These are phyloP conservation scores for Strobilomyces echinocephalus DNA, from an alignment of 768 basidiomycete genomes.

Conservation along the genomic window DNA sequence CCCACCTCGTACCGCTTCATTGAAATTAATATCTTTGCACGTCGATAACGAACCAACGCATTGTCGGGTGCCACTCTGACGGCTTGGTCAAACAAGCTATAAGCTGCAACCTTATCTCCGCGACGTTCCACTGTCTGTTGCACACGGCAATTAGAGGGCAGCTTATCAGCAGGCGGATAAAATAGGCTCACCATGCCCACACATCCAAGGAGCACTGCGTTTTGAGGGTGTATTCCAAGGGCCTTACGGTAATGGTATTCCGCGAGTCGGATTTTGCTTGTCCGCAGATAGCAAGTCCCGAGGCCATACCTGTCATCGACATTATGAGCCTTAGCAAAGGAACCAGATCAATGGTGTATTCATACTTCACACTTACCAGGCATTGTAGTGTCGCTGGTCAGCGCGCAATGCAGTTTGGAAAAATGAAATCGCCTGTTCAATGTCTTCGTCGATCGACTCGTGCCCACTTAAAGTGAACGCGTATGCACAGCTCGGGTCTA, in stretches of 20 bases:
- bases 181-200: conserved; percentile 81
- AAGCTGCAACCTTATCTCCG: conserved; percentile 70
- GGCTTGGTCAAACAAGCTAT: conserved; percentile 78
- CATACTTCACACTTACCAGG: conserved; percentile 65
- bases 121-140: conserved; percentile 83
- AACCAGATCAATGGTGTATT: not conserved
- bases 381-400: conserved; percentile 94
- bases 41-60: conserved; percentile 88
- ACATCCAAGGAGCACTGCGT: conserved; percentile 93
- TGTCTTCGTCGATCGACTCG: conserved; percentile 93
- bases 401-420: conserved; percentile 90
- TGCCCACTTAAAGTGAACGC: conserved; percentile 96
- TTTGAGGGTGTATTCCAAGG: conserved; percentile 86
- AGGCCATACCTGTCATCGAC: conserved; percentile 83
- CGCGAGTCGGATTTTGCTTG: conserved; percentile 88
- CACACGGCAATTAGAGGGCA: conserved; percentile 9
- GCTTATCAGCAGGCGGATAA: conserved; percentile 17
- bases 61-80: conserved; percentile 78
- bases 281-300: conserved; percentile 92
- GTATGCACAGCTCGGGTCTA: conserved; percentile 90
- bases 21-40: conserved; percentile 85
- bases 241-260: conserved; percentile 97
- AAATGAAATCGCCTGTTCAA: conserved; percentile 86
- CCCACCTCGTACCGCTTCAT: conserved; percentile 79
- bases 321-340: conserved; percentile 22